Percentiles rank a stretch among this genome's conserved stretches.
Conservation (phyloP, 495 filamentous ascomycete species). For the Sordaria brevicollis region DNA sequence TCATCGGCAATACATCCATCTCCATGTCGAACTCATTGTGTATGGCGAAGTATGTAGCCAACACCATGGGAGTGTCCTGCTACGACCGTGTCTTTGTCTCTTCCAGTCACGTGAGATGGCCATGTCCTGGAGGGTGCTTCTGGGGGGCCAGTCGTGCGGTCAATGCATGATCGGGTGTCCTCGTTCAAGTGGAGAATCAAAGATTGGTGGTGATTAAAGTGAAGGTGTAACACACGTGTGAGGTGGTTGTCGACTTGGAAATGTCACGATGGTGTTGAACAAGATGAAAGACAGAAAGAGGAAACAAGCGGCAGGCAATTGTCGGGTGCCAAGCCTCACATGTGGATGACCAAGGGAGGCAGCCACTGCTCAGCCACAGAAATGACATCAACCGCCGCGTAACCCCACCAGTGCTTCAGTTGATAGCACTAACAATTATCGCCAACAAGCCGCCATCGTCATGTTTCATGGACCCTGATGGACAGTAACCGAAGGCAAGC, state of each 20-base stretch:
- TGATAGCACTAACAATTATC: not conserved
- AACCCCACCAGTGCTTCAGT: not conserved
- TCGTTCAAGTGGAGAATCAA: too few species aligned
- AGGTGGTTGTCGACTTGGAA: not conserved
- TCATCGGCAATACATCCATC: too few species aligned
- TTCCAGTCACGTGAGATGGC: not conserved
- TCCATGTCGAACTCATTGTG: too few species aligned
- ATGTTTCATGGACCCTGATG: not conserved
- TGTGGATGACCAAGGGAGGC: not conserved
- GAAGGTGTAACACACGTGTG: not conserved
- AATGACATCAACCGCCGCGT: not conserved
- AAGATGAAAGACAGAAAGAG: not conserved
- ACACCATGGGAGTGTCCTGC: too few species aligned
- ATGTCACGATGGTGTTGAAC: not conserved
- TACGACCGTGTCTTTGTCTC: not conserved
- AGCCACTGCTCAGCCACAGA: not conserved
- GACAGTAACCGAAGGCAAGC: not conserved
- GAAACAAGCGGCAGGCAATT: not conserved
- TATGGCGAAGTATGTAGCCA: too few species aligned
- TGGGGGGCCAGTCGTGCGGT: too few species aligned
- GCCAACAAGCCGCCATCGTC: not conserved
- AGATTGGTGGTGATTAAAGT: not conserved
- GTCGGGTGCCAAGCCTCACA: not conserved
- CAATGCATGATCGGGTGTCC: not conserved
- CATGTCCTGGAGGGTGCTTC: not conserved